Conservation (phyloP, 371 early-diverging fungal species). For the Syncephalastrum contaminatum region DNA sequence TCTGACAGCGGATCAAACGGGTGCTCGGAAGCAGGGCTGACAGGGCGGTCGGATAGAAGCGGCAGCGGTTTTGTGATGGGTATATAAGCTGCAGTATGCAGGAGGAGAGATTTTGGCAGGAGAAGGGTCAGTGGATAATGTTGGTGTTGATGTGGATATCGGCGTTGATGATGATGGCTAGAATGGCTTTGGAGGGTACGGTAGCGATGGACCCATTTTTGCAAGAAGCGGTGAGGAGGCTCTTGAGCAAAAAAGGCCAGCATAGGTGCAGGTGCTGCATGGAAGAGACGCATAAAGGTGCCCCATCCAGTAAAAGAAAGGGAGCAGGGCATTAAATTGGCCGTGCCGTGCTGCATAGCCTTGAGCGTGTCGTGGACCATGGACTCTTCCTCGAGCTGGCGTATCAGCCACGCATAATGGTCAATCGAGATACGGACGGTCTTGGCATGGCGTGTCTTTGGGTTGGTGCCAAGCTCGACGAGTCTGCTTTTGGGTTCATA, state of each 20-base stretch:
- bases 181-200: background rate
- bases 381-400: slow-evolving; percentile 33
- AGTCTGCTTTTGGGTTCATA: slow-evolving; percentile 32
- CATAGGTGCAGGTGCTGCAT: slow-evolving; percentile 18
- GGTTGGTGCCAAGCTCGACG: slow-evolving; percentile 27
- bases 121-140: slow-evolving; percentile 19
- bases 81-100: slow-evolving; percentile 36
- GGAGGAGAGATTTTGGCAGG: slow-evolving; percentile 36
- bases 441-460: slow-evolving; percentile 24
- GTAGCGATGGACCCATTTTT: slow-evolving; percentile 14
- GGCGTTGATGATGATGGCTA: background rate
- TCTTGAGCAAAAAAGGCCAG: slow-evolving; percentile 17
- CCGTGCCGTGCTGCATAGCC: background rate
- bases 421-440: slow-evolving; percentile 28
- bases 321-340: slow-evolving; percentile 6
- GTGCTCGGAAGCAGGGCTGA: background rate
- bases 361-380: slow-evolving; percentile 15
- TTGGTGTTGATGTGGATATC: slow-evolving; percentile 8
- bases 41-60: slow-evolving; percentile 10
- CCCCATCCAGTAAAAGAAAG: slow-evolving; percentile 1
- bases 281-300: slow-evolving; percentile 1
- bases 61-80: slow-evolving; percentile 36
- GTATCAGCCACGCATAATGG: slow-evolving; percentile 39
- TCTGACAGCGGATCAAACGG: background rate
- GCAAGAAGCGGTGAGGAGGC: slow-evolving; percentile 16